phyloP scores from a whole-genome alignment of 805 yeast genomes.

The Ascoidea rubescens region DNA sequence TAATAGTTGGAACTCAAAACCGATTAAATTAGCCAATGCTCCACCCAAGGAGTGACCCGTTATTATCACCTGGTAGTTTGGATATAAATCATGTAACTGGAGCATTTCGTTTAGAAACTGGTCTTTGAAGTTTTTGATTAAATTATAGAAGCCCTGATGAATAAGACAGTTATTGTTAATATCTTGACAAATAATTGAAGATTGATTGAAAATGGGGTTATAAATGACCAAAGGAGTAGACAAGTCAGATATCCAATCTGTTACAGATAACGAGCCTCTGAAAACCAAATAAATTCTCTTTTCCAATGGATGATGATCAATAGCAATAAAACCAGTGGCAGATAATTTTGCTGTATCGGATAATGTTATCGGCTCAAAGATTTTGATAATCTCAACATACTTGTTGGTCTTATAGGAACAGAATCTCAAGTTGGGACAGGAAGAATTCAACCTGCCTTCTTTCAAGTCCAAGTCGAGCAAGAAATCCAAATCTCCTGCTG shows the following conservation, averaged over 20 bases:
- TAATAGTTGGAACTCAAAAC: conserved; percentile 40
- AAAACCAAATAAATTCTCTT: conserved; percentile 35
- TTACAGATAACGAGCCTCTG: conserved; percentile 48
- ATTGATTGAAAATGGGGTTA: conserved; percentile 21
- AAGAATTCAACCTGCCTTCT: neutral
- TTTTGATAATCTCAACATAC: neutral
- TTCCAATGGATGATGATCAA: conserved; percentile 24
- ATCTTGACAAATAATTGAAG: neutral
- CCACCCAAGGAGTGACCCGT: conserved; percentile 74
- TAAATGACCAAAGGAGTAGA: conserved; percentile 32
- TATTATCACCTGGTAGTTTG: conserved; percentile 35
- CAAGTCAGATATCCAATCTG: conserved; percentile 55
- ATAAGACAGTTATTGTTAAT: conserved; percentile 38
- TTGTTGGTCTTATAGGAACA: neutral
- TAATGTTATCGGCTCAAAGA: neutral
- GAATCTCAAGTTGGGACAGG: neutral
- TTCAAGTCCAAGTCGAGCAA: neutral
- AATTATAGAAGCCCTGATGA: conserved; percentile 52
- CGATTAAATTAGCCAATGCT: conserved; percentile 50
- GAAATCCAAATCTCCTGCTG: neutral
- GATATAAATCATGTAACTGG: conserved; percentile 20
- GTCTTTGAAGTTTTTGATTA: conserved; percentile 27
- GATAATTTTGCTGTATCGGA: neutral
- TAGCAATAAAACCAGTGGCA: conserved; percentile 31
- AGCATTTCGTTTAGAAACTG: conserved; percentile 23